Conservation (phyloP, 192 early-diverging fungal species). For the Rhizoclosmatium sp. region DNA sequence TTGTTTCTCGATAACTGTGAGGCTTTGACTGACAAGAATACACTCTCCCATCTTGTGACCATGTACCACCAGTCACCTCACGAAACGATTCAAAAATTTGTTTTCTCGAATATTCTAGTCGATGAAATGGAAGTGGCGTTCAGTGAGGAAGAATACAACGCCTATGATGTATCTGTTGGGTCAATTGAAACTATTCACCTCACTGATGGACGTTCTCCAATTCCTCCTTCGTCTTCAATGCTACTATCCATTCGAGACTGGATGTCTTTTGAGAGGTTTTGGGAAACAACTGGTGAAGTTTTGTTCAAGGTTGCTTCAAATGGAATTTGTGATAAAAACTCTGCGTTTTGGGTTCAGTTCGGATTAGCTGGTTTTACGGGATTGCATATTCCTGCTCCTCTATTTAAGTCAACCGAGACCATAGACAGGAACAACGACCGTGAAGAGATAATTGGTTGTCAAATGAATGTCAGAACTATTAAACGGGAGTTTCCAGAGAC, state of each 20-base stretch:
- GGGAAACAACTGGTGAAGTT: background rate
- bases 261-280: background rate
- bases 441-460: background rate
- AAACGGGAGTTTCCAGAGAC: background rate
- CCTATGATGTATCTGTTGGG: constrained; percentile 12
- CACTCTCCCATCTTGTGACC: background rate
- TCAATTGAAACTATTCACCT: background rate
- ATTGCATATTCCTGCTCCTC: constrained; percentile 11
- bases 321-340: background rate
- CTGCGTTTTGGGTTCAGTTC: constrained; percentile 5
- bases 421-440: background rate
- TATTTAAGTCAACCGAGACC: background rate
- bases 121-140: background rate
- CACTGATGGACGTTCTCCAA: background rate
- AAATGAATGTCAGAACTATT: background rate
- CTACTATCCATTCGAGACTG: background rate
- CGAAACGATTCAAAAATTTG: background rate
- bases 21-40: background rate
- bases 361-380: background rate
- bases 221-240: constrained; percentile 30
- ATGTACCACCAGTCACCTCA: background rate
- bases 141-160: constrained; percentile 24
- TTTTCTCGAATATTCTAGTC: constrained; percentile 9
- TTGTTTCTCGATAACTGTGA: constrained; percentile 31
- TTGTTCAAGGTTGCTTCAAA: background rate